These are phyloP conservation scores for Skeletonema grethae DNA, from an alignment of 108 stramenopile species.

Conservation along the genomic window DNA sequence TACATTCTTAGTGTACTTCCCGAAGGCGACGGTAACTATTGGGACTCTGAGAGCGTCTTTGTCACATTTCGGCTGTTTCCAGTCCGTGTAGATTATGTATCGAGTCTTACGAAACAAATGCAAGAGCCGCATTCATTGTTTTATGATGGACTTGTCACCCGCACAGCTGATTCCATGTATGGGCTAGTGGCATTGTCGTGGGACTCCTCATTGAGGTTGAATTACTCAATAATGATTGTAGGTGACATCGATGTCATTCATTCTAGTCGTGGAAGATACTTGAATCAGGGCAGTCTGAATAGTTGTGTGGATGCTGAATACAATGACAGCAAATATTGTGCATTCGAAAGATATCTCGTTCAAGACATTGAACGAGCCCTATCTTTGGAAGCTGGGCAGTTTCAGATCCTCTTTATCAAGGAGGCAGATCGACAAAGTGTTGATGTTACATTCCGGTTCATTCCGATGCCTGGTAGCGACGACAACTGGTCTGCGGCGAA, in stretches of 20 bases:
- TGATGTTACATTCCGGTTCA: slow-evolving; percentile 47
- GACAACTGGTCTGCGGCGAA: slow-evolving; percentile 23
- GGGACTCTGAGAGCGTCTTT: slow-evolving; percentile 52
- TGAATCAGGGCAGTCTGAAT: slow-evolving; percentile 66
- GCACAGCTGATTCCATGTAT: slow-evolving; percentile 45
- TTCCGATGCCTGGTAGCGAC: slow-evolving; percentile 22
- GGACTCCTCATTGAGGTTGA: slow-evolving; percentile 65
- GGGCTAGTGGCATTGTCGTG: slow-evolving; percentile 62
- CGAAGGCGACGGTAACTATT: slow-evolving; percentile 53
- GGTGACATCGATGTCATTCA: slow-evolving; percentile 39
- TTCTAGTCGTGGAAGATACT: slow-evolving; percentile 38
- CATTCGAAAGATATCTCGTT: slow-evolving; percentile 57
- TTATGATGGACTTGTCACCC: slow-evolving; percentile 63
- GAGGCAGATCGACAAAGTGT: slow-evolving; percentile 42
- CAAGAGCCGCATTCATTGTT: slow-evolving; percentile 51
- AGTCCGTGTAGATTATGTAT: slow-evolving; percentile 31
- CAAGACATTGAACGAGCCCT: slow-evolving; percentile 42
- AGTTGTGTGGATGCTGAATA: slow-evolving; percentile 45
- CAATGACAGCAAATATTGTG: slow-evolving; percentile 53
- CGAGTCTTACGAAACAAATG: slow-evolving; percentile 58
- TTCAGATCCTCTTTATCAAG: slow-evolving; percentile 47
- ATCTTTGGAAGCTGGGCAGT: slow-evolving; percentile 31
- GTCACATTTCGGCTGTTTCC: slow-evolving; percentile 62
- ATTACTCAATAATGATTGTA: slow-evolving; percentile 63
- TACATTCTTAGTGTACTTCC: slow-evolving; percentile 54